Evolutionary conservation across 306 rosid species (phyloP).

Genomic region (Trichosanthes cucumerina): DNA sequence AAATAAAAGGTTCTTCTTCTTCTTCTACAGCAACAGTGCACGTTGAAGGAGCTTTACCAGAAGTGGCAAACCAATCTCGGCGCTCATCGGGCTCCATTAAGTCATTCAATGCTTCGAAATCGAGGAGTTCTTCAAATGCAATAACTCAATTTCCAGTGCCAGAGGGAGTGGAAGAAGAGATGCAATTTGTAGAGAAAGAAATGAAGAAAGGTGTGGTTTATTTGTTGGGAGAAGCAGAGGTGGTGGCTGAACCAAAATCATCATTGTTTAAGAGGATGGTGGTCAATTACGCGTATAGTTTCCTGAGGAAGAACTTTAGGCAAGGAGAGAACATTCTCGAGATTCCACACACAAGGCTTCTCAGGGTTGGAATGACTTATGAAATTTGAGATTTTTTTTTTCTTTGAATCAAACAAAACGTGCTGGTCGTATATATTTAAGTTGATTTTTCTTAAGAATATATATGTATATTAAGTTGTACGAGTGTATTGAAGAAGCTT

Average conservation of each 20-base stretch:
- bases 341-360: constrained; percentile 45
- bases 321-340: constrained; percentile 43
- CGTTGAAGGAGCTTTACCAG: background rate
- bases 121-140: constrained; percentile 16
- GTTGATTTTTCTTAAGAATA: too few relatives aligned
- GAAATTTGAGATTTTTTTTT: background rate
- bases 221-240: constrained; percentile 62
- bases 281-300: constrained; percentile 44
- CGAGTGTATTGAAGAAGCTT: too few relatives aligned
- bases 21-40: constrained; percentile 8
- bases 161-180: constrained; percentile 38
- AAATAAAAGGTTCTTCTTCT: background rate
- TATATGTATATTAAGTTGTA: too few relatives aligned
- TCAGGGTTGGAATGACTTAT: constrained; percentile 53
- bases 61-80: background rate
- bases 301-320: constrained; percentile 60
- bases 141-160: constrained; percentile 12
- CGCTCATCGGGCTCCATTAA: constrained; percentile 9
- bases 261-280: constrained; percentile 54
- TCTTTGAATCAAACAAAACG: too few relatives aligned
- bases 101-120: constrained; percentile 3
- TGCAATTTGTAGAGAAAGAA: constrained; percentile 39
- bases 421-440: too few relatives aligned
- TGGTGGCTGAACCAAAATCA: constrained; percentile 46
- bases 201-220: constrained; percentile 59